A percentile compares a stretch with the other conserved stretches of the same genome.
Evolutionary conservation across 2,329 filamentous ascomycete species (phyloP).

Genomic region (Gremmenia infestans): DNA sequence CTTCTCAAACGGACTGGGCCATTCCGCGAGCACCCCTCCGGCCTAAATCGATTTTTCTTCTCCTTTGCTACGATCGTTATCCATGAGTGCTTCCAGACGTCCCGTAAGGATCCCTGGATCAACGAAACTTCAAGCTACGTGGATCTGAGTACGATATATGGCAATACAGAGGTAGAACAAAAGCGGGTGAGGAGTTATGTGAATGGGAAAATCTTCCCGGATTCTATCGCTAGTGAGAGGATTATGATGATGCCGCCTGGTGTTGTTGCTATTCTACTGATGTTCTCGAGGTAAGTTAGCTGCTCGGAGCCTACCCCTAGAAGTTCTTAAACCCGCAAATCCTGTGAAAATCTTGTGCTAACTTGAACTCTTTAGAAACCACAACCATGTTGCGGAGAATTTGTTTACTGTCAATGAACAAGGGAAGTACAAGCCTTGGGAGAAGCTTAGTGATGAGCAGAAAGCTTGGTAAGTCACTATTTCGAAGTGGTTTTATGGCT

Average conservation of each 20-base stretch:
- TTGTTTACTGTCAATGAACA: slow-evolving; percentile 40
- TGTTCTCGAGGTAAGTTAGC: slow-evolving; percentile 34
- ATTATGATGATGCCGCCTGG: slow-evolving; percentile 46
- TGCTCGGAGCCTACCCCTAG: background rate
- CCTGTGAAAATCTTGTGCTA: background rate
- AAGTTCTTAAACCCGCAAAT: background rate
- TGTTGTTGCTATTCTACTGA: slow-evolving; percentile 36
- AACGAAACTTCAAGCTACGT: slow-evolving; percentile 44
- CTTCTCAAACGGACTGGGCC: slow-evolving; percentile 38
- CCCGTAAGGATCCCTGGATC: slow-evolving; percentile 36
- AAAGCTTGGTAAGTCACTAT: slow-evolving; percentile 33
- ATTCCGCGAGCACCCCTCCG: slow-evolving; percentile 41
- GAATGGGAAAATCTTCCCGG: slow-evolving; percentile 39
- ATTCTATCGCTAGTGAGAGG: slow-evolving; percentile 40
- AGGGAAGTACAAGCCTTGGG: slow-evolving; percentile 39
- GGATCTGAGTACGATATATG: slow-evolving; percentile 43
- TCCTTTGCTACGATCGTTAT: slow-evolving; percentile 44
- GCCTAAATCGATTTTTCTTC: slow-evolving; percentile 42
- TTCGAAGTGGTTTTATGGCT: too few relatives aligned
- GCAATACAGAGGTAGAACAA: slow-evolving; percentile 40
- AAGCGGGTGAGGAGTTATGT: slow-evolving; percentile 38
- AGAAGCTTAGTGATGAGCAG: slow-evolving; percentile 33
- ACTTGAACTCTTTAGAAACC: slow-evolving; percentile 31
- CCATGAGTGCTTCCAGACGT: slow-evolving; percentile 43
- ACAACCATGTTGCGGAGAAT: slow-evolving; percentile 39